phyloP scores from a whole-genome alignment of 352 stramenopile genomes.

The Phytophthora podocarpi region DNA sequence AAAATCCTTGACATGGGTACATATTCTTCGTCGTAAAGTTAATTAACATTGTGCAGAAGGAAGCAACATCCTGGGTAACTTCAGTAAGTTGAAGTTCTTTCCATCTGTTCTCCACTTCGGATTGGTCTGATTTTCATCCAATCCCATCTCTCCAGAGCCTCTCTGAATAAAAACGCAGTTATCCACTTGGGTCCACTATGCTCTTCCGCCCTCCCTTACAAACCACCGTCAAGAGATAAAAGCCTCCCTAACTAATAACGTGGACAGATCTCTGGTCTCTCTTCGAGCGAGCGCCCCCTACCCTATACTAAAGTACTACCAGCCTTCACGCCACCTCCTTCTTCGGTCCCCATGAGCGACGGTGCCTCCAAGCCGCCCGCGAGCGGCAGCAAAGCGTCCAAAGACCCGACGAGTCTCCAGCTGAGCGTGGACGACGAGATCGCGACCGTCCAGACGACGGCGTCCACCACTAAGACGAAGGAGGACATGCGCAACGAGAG shows the following conservation, averaged over 20 bases:
- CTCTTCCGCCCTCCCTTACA: background rate
- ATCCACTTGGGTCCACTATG: conserved; percentile 20
- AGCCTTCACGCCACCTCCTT: background rate
- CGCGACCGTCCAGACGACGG: conserved; percentile 44
- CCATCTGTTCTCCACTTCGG: conserved; percentile 2
- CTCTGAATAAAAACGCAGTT: conserved; percentile 31
- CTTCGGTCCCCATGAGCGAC: conserved; percentile 44
- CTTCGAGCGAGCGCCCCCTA: too few species aligned
- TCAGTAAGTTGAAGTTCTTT: conserved; percentile 26
- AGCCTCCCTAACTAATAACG: background rate
- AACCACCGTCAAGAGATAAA: background rate
- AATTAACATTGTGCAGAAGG: too few species aligned
- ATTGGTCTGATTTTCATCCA: conserved; percentile 28
- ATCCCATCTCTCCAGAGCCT: background rate
- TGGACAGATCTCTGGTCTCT: too few species aligned
- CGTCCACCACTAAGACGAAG: conserved; percentile 64
- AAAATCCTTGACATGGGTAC: too few species aligned
- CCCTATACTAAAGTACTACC: background rate
- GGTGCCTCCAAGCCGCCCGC: conserved; percentile 20
- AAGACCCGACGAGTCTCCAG: conserved; percentile 18
- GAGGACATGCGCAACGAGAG: conserved; percentile 86
- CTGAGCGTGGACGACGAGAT: conserved; percentile 41
- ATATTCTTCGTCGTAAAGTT: too few species aligned
- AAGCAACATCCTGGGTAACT: too few species aligned
- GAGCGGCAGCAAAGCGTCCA: conserved; percentile 9